Evolutionary conservation across 768 basidiomycete species (phyloP).

Genomic region (Tylopilus felleus): DNA sequence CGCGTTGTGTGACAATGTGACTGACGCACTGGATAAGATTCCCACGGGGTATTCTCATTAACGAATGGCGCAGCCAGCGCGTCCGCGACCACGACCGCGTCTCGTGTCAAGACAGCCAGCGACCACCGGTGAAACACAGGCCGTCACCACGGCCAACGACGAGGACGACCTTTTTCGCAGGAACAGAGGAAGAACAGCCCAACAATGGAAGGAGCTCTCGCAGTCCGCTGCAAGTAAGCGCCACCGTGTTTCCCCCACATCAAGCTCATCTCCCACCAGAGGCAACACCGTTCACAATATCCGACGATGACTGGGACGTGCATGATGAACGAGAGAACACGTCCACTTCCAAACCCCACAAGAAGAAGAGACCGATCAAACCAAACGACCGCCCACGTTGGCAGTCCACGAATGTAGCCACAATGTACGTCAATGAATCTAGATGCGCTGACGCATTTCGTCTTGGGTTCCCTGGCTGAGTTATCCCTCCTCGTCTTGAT

Average conservation of each 20-base stretch:
- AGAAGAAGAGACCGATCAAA: constrained; percentile 37
- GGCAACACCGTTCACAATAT: constrained; percentile 16
- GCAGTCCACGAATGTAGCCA: constrained; percentile 39
- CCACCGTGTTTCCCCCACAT: background rate
- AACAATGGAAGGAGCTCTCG: constrained; percentile 59
- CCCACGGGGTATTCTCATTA: constrained; percentile 26
- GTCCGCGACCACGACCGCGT: constrained; percentile 53
- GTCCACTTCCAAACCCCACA: constrained; percentile 36
- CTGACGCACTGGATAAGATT: constrained; percentile 7
- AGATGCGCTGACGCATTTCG: background rate
- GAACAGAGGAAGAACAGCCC: constrained; percentile 54
- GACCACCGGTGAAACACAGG: constrained; percentile 1
- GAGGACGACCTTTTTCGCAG: constrained; percentile 70
- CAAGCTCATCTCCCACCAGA: constrained; percentile 20
- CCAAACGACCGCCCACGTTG: constrained; percentile 36
- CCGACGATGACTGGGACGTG: constrained; percentile 25
- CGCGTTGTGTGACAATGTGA: constrained; percentile 15
- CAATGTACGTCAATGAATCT: constrained; percentile 36
- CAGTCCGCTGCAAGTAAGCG: constrained; percentile 53
- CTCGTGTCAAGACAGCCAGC: constrained; percentile 31
- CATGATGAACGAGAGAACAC: constrained; percentile 8
- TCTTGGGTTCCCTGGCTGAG: background rate
- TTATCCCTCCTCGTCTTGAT: background rate
- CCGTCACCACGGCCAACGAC: constrained; percentile 36
- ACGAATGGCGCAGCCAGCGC: constrained; percentile 29